Evolutionary conservation across 2,329 filamentous ascomycete species (phyloP), one percentile per base, ranked within the genome.

Genomic region (Aspergillus awamori): DNA sequence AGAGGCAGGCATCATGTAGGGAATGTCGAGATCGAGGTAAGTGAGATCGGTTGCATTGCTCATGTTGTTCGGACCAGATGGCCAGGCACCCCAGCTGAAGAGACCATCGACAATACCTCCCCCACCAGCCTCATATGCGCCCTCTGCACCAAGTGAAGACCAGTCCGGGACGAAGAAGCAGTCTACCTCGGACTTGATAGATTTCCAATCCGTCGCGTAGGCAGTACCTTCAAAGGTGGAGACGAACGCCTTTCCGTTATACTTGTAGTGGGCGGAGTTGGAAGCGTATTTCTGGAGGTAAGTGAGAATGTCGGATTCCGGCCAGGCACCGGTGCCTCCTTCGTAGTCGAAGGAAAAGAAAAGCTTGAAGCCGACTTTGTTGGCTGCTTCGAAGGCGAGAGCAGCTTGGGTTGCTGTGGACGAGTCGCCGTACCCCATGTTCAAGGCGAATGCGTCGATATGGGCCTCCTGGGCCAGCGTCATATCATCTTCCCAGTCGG

Each of bases 1-100:
- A 0, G 79, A 80, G 2, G 77, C 76, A 15, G 76, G 78, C 81
- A 82, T 83, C 80, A 84, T 83, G 61, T 75, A 80, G 1, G 71
- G 70, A 66, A 80, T 81, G 8, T 67, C 68, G 45, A 45, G 6
- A 1, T 15, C 2, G 69, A 57, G 4, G 76, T 80, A 1, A 79
- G 80, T 5, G 83, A 74, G 66, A 49, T 81, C 78, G 17, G 59
- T 68, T 1, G 72, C 65, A 33, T 69, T 70, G 5, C 70, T 83
- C 66, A 83, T 81, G 67, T 84, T 83, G 28, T 75, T 66, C 0
- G 77, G 78, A 53, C 76, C 66, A 33, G 61, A 75, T 0, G 77
- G 76, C 80, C 80, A 82, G 13, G 71, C 76, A 62, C 76, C 74
- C 79, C 79, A 82, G 53, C 74, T 76, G 60, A 81, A 72, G 8